Conservation (phyloP, 352 stramenopile genomes). For the Phytophthora europaea region DNA sequence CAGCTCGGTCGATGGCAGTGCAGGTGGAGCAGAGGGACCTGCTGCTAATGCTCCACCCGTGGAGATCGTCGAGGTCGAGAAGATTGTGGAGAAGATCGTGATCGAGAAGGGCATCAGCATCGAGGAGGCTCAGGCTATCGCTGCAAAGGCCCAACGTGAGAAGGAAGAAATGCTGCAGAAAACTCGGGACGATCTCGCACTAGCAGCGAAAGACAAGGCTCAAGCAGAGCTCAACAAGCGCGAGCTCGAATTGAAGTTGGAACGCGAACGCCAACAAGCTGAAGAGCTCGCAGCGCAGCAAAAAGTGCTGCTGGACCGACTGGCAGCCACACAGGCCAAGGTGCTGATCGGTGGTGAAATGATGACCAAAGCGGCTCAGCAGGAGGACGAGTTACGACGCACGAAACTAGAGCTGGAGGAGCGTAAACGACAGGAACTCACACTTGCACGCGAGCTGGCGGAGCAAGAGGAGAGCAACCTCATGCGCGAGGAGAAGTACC, state of each 20-base stretch:
- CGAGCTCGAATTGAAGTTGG: slow-evolving; percentile 86
- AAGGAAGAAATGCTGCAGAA: slow-evolving; percentile 82
- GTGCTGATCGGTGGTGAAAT: slow-evolving; percentile 93
- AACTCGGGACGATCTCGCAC: slow-evolving; percentile 72
- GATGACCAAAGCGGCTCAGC: slow-evolving; percentile 95
- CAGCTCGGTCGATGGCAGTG: slow-evolving; percentile 13
- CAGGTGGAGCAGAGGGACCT: not conserved
- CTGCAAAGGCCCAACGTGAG: slow-evolving; percentile 76
- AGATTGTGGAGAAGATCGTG: slow-evolving; percentile 87
- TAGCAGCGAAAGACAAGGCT: slow-evolving; percentile 83
- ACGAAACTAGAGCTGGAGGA: slow-evolving; percentile 95
- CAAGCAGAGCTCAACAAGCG: slow-evolving; percentile 90
- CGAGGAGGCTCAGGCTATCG: slow-evolving; percentile 77
- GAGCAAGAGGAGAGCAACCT: slow-evolving; percentile 96
- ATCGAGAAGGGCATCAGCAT: slow-evolving; percentile 88
- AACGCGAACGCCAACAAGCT: slow-evolving; percentile 87
- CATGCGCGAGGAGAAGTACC: slow-evolving; percentile 93
- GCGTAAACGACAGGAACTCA: slow-evolving; percentile 84
- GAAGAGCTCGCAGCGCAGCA: slow-evolving; percentile 78
- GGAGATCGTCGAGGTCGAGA: slow-evolving; percentile 80
- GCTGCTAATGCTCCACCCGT: slow-evolving; percentile 9
- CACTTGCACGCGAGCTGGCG: slow-evolving; percentile 92
- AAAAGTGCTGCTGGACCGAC: slow-evolving; percentile 84
- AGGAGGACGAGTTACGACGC: slow-evolving; percentile 94
- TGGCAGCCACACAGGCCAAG: slow-evolving; percentile 94